A percentile compares a stretch with the other conserved stretches of the same genome.
These are phyloP conservation scores for Quillaja saponaria DNA, from an alignment of 306 rosid species.

Conservation along the genomic window DNA sequence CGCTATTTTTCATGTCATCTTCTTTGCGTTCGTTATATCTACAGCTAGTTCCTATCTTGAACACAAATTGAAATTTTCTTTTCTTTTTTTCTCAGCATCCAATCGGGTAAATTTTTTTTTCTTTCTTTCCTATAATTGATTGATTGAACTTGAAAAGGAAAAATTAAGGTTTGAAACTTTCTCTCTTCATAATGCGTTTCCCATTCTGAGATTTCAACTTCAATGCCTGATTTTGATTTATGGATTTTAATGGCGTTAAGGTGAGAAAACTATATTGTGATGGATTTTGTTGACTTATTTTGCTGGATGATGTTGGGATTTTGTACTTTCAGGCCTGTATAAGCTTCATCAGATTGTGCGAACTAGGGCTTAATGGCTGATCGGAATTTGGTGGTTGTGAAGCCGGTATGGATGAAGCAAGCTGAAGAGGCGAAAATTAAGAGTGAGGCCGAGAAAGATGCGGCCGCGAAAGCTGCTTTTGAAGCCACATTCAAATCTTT, in stretches of 20 bases:
- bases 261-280: not conserved
- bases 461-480: conserved; percentile 94
- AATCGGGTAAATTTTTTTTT: too few species aligned
- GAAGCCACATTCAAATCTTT: conserved; percentile 91
- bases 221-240: too few species aligned
- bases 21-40: too few species aligned
- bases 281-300: not conserved
- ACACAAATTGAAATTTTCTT: too few species aligned
- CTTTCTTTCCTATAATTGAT: too few species aligned
- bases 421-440: conserved; percentile 93
- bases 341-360: conserved; percentile 7
- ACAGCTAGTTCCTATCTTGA: too few species aligned
- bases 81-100: too few species aligned
- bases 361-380: conserved; percentile 69
- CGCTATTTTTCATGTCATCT: too few species aligned
- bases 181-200: too few species aligned
- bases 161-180: too few species aligned
- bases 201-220: too few species aligned
- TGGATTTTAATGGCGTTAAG: not conserved
- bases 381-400: conserved; percentile 61
- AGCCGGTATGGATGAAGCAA: conserved; percentile 97
- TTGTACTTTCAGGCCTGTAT: conserved; percentile 1
- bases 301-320: not conserved
- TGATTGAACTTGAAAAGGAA: too few species aligned
- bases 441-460: conserved; percentile 91